Conservation (phyloP, 139 green algal genomes). For the Chlamydomonas sp. region DNA sequence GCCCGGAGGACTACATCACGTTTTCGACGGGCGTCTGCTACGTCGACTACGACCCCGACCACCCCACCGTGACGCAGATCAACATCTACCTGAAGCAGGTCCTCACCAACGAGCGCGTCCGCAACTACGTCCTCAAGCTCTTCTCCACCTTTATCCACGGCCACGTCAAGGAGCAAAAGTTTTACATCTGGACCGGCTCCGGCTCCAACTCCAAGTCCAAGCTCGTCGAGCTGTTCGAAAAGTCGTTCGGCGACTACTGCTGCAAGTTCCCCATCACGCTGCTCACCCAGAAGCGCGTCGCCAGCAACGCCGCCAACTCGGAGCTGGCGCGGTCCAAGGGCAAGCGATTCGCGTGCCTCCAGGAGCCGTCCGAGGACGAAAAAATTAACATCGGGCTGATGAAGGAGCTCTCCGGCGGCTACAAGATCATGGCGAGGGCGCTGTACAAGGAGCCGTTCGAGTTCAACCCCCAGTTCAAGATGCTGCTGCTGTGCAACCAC, state of each 20-base stretch:
- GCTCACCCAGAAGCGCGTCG: slow-evolving; percentile 18
- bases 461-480: slow-evolving; percentile 16
- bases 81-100: background rate
- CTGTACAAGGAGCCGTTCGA: slow-evolving; percentile 17
- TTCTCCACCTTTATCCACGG: slow-evolving; percentile 14
- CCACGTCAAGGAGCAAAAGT: slow-evolving; percentile 6
- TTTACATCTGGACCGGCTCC: slow-evolving; percentile 12
- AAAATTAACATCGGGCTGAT: slow-evolving; percentile 16
- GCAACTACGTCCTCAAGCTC: slow-evolving; percentile 14
- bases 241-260: slow-evolving; percentile 13
- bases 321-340: slow-evolving; percentile 18
- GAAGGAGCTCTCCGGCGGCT: slow-evolving; percentile 14
- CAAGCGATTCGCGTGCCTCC: slow-evolving; percentile 9
- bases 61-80: background rate
- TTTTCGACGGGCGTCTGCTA: slow-evolving; percentile 15
- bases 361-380: slow-evolving; percentile 16
- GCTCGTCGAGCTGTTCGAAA: slow-evolving; percentile 4
- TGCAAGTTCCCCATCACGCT: slow-evolving; percentile 18
- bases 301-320: slow-evolving; percentile 2
- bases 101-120: background rate
- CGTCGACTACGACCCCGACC: background rate
- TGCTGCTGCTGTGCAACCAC: slow-evolving; percentile 19
- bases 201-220: slow-evolving; percentile 13
- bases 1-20: slow-evolving; percentile 16
- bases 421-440: slow-evolving; percentile 6